Conservation (phyloP, 257 asterid genomes). For the Nicotiana paniculata region DNA sequence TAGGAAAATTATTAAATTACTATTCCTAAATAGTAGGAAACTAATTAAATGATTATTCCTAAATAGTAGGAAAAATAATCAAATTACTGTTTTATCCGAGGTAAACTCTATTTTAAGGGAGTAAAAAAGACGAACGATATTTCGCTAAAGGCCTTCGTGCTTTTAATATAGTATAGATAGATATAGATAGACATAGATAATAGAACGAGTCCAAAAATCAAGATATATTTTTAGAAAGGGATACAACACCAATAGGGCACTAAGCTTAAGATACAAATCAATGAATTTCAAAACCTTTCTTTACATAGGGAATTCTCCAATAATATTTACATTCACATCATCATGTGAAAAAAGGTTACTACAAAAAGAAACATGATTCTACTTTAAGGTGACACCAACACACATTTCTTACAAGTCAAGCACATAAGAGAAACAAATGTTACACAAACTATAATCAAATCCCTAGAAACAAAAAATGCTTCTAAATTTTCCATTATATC, state of each 20-base stretch:
- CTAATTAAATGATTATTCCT: too few relatives aligned
- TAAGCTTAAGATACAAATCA: not conserved
- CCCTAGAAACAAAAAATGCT: not conserved
- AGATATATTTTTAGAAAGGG: not conserved
- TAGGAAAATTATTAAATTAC: too few relatives aligned
- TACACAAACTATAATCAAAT: not conserved
- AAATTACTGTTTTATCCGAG: too few relatives aligned
- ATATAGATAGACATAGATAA: too few relatives aligned
- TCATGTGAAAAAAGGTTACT: slow-evolving; percentile 5
- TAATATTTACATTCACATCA: slow-evolving; percentile 2
- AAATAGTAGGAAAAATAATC: too few relatives aligned
- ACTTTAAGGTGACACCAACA: slow-evolving; percentile 36
- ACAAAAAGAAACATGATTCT: slow-evolving; percentile 15
- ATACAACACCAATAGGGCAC: not conserved
- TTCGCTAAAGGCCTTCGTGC: too few relatives aligned
- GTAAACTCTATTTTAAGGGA: too few relatives aligned
- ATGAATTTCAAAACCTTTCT: not conserved
- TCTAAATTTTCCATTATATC: not conserved
- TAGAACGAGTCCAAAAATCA: not conserved
- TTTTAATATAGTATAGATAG: too few relatives aligned
- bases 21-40: too few relatives aligned
- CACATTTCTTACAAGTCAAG: slow-evolving; percentile 29
- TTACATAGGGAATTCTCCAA: not conserved
- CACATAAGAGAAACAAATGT: not conserved
- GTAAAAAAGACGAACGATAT: too few relatives aligned